Percentiles rank a stretch among this genome's conserved stretches.
Evolutionary conservation across 352 stramenopile species (phyloP).

Genomic region (Globisporangium ultimum): DNA sequence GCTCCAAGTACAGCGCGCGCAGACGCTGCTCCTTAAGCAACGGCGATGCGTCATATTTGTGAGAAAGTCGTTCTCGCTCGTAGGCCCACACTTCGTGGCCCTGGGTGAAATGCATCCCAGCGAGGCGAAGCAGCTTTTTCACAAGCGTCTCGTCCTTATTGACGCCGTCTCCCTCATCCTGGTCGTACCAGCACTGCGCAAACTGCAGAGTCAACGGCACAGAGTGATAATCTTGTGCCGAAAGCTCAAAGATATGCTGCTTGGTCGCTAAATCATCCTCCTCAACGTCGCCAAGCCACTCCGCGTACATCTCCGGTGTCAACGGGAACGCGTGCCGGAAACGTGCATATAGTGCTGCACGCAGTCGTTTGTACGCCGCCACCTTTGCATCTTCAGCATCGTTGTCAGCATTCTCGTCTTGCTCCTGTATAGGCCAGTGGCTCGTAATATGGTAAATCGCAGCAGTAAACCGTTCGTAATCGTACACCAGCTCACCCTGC

Average conservation of each 20-base stretch:
- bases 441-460: slow-evolving; percentile 30
- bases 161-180: slow-evolving; percentile 9
- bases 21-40: slow-evolving; percentile 35
- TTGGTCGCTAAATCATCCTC: slow-evolving; percentile 14
- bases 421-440: slow-evolving; percentile 22
- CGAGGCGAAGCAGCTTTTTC: slow-evolving; percentile 23
- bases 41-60: not conserved
- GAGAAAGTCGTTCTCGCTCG: slow-evolving; percentile 37
- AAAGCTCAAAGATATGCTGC: slow-evolving; percentile 36
- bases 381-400: slow-evolving; percentile 7
- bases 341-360: slow-evolving; percentile 27
- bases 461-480: slow-evolving; percentile 35
- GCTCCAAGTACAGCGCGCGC: slow-evolving; percentile 38
- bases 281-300: slow-evolving; percentile 44
- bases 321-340: slow-evolving; percentile 62
- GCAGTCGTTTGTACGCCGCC: slow-evolving; percentile 21
- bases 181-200: slow-evolving; percentile 35
- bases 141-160: slow-evolving; percentile 22
- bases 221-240: slow-evolving; percentile 51
- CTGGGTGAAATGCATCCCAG: slow-evolving; percentile 48
- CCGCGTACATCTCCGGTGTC: slow-evolving; percentile 47
- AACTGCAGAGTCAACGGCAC: slow-evolving; percentile 40
- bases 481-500: slow-evolving; percentile 7
- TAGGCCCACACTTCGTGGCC: slow-evolving; percentile 62
- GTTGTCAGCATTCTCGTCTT: slow-evolving; percentile 6